Evolutionary conservation across 2,329 filamentous ascomycete genomes (phyloP).

Genomic region (Trichoderma sp.): DNA sequence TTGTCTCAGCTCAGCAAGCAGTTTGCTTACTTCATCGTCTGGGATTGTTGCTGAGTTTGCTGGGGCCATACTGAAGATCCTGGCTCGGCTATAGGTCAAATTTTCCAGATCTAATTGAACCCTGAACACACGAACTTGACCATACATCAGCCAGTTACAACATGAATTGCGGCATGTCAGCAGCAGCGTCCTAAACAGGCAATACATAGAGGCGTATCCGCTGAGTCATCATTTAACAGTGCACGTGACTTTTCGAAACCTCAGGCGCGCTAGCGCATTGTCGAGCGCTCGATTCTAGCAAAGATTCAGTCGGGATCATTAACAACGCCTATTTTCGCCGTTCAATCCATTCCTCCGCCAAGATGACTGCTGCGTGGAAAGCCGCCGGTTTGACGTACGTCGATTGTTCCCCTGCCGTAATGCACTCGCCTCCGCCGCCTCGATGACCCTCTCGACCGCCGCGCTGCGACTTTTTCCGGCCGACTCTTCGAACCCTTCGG

Average conservation of each 20-base stretch:
- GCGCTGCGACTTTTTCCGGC: slow-evolving; percentile 15
- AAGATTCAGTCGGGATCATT: slow-evolving; percentile 44
- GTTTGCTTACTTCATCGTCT: slow-evolving; percentile 8
- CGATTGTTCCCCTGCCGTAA: slow-evolving; percentile 37
- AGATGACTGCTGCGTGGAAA: slow-evolving; percentile 99
- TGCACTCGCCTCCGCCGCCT: not conserved
- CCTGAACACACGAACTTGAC: not conserved
- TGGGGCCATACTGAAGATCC: not conserved
- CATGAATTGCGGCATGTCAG: not conserved
- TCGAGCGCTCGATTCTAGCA: slow-evolving; percentile 41
- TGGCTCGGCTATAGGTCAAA: not conserved
- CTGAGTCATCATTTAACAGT: slow-evolving; percentile 7
- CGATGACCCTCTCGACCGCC: not conserved
- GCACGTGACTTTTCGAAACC: slow-evolving; percentile 34
- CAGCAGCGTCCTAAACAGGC: not conserved
- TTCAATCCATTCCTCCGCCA: slow-evolving; percentile 53
- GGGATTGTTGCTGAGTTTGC: not conserved
- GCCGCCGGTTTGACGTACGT: slow-evolving; percentile 93
- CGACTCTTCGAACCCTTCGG: slow-evolving; percentile 20
- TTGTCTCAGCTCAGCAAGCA: slow-evolving; percentile 13
- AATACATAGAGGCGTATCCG: not conserved
- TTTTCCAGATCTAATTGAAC: not conserved
- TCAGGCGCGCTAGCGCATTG: slow-evolving; percentile 38
- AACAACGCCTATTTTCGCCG: slow-evolving; percentile 37
- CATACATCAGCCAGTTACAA: not conserved